phyloP scores from a whole-genome alignment of 169 alveolate genomes.

The Plasmodium coatneyi region DNA sequence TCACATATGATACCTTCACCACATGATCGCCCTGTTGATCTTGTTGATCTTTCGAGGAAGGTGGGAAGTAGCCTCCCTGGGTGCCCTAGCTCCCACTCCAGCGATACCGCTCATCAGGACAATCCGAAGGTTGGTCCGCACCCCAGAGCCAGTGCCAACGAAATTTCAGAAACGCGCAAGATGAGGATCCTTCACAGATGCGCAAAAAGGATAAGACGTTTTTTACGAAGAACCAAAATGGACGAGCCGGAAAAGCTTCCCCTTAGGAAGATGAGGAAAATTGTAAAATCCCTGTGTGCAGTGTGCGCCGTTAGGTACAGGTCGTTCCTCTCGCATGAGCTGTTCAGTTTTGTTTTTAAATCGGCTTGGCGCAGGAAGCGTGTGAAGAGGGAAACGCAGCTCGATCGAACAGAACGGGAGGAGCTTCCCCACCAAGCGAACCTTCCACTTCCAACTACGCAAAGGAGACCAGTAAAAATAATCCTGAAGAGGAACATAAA shows the following conservation, averaged over 20 bases:
- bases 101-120: not conserved
- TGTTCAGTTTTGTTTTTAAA: constrained; percentile 13
- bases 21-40: not conserved
- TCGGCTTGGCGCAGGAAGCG: not conserved
- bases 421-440: not conserved
- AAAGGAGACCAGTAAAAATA: constrained; percentile 16
- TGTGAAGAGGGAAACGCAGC: not conserved
- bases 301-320: constrained; percentile 6
- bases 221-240: not conserved
- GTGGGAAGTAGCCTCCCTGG: not conserved
- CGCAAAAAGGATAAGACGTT: not conserved
- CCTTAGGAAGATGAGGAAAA: constrained; percentile 21
- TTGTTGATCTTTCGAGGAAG: not conserved
- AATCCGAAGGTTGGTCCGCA: not conserved
- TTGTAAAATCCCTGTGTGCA: not conserved
- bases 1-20: not conserved
- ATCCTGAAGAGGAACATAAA: not conserved
- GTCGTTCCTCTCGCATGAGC: constrained; percentile 7
- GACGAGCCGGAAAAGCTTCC: not conserved
- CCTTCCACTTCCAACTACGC: not conserved
- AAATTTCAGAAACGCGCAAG: not conserved
- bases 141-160: not conserved
- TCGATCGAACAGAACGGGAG: not conserved
- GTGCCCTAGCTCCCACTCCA: not conserved
- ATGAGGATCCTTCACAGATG: not conserved